phyloP scores from a whole-genome alignment of 1,139 yeast species.

The Arxiozyma heterogenica region DNA sequence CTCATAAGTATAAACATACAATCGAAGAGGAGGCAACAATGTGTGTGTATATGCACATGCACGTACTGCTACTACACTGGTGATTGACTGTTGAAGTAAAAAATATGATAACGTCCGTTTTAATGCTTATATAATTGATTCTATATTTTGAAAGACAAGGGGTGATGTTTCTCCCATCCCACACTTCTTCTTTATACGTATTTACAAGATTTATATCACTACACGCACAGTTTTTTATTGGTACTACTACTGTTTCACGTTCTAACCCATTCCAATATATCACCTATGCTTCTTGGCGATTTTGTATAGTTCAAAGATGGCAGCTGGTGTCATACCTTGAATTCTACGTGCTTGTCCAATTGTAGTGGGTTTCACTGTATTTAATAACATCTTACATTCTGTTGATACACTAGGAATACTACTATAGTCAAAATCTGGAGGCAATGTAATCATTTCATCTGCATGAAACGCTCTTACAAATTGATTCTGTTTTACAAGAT shows the following conservation, averaged over 20 bases:
- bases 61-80: too few relatives aligned
- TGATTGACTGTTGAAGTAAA: too few relatives aligned
- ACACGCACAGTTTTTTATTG: neutral
- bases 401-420: constrained; percentile 47
- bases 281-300: constrained; percentile 13
- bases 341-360: constrained; percentile 92
- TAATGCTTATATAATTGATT: too few relatives aligned
- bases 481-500: constrained; percentile 61
- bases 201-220: neutral
- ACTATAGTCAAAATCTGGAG: constrained; percentile 54
- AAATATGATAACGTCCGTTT: too few relatives aligned
- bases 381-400: constrained; percentile 65
- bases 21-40: too few relatives aligned
- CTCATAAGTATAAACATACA: too few relatives aligned
- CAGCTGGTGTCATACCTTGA: constrained; percentile 90
- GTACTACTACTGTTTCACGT: neutral
- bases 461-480: constrained; percentile 71
- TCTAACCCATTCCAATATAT: neutral
- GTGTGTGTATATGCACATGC: too few relatives aligned
- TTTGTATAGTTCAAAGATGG: constrained; percentile 56
- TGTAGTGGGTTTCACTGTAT: constrained; percentile 73
- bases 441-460: constrained; percentile 67
- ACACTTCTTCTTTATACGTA: neutral
- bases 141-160: too few relatives aligned
- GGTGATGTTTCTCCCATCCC: too few relatives aligned